Evolutionary conservation across 495 filamentous ascomycete species (phyloP), one percentile per base, ranked within the genome.

Genomic region (Hypoxylon rickii): DNA sequence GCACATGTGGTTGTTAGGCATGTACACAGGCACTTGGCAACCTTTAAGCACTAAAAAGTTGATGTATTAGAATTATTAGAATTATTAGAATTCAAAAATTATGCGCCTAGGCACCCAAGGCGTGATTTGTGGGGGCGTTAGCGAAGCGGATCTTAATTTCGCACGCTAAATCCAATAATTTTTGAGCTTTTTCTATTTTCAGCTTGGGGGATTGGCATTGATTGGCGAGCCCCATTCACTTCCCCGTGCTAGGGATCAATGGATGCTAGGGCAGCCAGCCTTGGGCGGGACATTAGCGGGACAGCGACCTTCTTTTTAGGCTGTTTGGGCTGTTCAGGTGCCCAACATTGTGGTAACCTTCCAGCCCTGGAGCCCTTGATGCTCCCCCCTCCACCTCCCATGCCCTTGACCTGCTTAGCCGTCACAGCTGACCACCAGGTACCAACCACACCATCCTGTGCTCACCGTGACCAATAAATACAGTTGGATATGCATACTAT

Each of bases 121-220:
- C 13, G 17, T 16, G 32, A 36, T 7, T 29, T 4, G 16, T 43
- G 33, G 49, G 50, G 44, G 45, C 33, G 15, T 44, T 44, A 51
- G 40, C 29, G 51, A 47, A n/a, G 51, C 37, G 45, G 58, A 56
- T 55, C 51, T 61, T 40, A 56, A 51, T 61, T 47, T 43, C 37
- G 43, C 37, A 37, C 10, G 33, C 43, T 18, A 38, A 38, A 16
- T 7, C 3, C 32, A 15, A 42, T n/a, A n/a, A 54, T 49, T 49
- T 38, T 18, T 38, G 24, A 10, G 48, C 15, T 24, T 42, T 36
- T 51, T 52, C 36, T 49, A 46, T 48, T 62, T 34, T 62, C 46
- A 52, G 46, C 52, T 51, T 19, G 3, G 24, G 10, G n/a, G n/a
- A n/a, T n/a, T n/a, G n/a, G n/a, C n/a, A n/a, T n/a, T n/a, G n/a